These are phyloP conservation scores for Williopsis jadinii DNA, from an alignment of 1,139 yeast species.

Conservation along the genomic window DNA sequence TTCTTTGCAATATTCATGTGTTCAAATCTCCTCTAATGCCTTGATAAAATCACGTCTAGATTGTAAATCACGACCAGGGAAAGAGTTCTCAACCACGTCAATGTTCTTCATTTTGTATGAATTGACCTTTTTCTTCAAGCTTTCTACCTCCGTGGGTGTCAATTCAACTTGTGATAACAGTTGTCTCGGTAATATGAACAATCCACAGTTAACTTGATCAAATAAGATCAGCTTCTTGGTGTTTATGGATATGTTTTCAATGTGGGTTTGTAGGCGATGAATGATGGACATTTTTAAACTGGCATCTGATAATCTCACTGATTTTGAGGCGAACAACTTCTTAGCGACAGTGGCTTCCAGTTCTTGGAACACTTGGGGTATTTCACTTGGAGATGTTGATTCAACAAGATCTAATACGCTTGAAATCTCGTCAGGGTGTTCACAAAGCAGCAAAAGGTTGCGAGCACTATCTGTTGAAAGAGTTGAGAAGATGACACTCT, in stretches of 20 bases:
- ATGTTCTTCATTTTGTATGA: not conserved
- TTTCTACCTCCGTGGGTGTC: not conserved
- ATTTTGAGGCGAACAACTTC: not conserved
- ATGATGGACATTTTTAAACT: constrained; percentile 3
- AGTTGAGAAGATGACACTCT: constrained; percentile 8
- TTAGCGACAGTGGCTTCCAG: constrained; percentile 2
- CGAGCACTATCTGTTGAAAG: not conserved
- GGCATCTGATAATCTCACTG: not conserved
- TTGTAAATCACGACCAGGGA: constrained; percentile 3
- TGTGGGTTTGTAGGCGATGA: constrained; percentile 1
- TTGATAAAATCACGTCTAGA: constrained; percentile 1
- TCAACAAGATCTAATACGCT: constrained; percentile 9
- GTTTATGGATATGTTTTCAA: not conserved
- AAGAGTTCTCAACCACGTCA: not conserved
- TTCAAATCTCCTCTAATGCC: not conserved
- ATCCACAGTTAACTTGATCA: constrained; percentile 2
- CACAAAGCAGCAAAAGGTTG: constrained; percentile 1
- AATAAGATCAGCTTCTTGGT: constrained; percentile 1
- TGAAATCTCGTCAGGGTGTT: constrained; percentile 4
- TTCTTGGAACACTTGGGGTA: not conserved
- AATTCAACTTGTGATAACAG: not conserved
- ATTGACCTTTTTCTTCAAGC: not conserved
- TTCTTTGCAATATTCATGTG: too few relatives aligned
- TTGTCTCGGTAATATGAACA: constrained; percentile 5
- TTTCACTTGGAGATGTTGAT: constrained; percentile 1